Base-by-base conservation (phyloP, 2,329 filamentous ascomycete species). In the Monosporascus sp. region DNA sequence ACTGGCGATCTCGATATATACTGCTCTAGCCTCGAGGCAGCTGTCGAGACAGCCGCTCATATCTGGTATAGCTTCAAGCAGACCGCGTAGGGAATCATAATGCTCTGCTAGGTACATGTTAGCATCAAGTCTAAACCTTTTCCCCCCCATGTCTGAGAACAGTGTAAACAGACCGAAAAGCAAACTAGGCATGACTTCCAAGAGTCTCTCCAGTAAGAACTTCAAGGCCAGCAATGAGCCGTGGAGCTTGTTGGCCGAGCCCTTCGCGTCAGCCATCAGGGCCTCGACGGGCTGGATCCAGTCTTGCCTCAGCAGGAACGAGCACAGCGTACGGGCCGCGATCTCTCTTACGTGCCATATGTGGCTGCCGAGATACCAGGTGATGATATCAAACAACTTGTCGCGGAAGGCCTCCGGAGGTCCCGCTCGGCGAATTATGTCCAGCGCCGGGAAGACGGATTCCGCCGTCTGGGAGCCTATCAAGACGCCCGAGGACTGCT, bases 281-380 rank as follows among this genome's bases (percentile, higher is more conserved):
- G 57, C 54, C 25, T 64, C 65, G 5, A 83, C 64, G 1, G 66
- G 65, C 9, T 61, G 60, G 1, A 78, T 64, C 79, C 81, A 84
- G 24, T 73, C 68, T 3, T 75, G 68, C 18, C 77, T 73, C 2
- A 85, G 67, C 22, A 86, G 69, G 56, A 87, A 83, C 0, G 83
- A 84, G 63, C 82, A 85, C 14, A 89, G 74, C 0, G 89, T 89
- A 17, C 87, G 79, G 0, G 89, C 88, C 1, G 89, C 88, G 67
- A 92, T 90, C 62, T 93, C 89, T 49, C 90, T 78, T 7, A 94
- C 82, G 65, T 91, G 88, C 90, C 90, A 94, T 18, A 90, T 81
- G 0, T 79, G 79, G 57, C 86, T 90, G 11, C 76, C 79, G 3
- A 90, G 75, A 51, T 92, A 85, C 43, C 74, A 76, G 7, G 78